Base-by-base conservation (phyloP, 768 basidiomycete species). In the Hydnomerulius pinastri region DNA sequence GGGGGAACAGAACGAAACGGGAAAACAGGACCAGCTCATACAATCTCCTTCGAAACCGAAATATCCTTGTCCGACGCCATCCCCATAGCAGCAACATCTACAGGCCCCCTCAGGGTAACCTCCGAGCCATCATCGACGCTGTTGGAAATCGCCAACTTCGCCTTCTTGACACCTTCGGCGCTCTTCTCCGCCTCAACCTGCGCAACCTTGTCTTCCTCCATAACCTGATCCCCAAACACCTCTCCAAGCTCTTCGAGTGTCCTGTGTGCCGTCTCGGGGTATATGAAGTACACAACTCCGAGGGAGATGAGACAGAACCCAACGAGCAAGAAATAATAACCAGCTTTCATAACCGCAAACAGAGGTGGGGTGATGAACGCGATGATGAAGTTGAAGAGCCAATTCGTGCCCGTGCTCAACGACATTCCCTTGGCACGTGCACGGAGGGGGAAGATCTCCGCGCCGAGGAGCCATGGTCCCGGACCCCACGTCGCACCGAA, bases 401-500 rank as follows among this genome's bases (percentile, higher is more conserved):
- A 67, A 29, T 67, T 67, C 13, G 63, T 67, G 47, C 67, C 58
- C 6, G 66, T 69, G 50, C 66, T 67, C 32, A 74, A 48, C 13
- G 71, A 63, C 69, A 72, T 74, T 44, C 71, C 72, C 30, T 67
- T 70, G 45, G 72, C 73, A 36, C 71, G 69, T 15, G 69, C 70
- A 5, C 69, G 67, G 46, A 70, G 66, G 30, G 71, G 76, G 56
- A 79, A 81, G 35, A 80, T 69, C 51, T 81, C 80, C 2, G 77
- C 78, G 15, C 72, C 72, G 40, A 81, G 73, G 10, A 79, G 70
- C 79, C 78, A 81, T 2, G 79, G 76, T 18, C 72, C 72, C 0
- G 80, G 80, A 33, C 79, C 80, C 79, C 79, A 80, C 58, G 80
- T 77, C 18, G 77, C 77, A 5, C 77, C 79, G 44, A 76, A 82